Conservation (phyloP, 2,329 filamentous ascomycete species). For the Colletotrichum musicola region DNA sequence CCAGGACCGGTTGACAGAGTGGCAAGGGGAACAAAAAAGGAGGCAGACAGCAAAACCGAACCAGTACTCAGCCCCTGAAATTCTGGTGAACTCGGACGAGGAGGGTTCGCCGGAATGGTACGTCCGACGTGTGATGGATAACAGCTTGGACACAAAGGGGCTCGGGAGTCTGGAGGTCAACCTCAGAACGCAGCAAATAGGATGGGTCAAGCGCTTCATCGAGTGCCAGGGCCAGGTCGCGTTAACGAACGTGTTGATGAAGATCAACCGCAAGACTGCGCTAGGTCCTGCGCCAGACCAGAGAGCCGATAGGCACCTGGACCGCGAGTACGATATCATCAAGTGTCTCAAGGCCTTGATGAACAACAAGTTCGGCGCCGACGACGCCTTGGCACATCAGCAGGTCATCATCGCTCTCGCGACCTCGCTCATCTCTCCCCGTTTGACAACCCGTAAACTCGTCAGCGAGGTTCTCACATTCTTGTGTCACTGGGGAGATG, state of each 20-base stretch:
- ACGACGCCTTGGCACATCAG: slow-evolving; percentile 91
- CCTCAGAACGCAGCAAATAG: slow-evolving; percentile 94
- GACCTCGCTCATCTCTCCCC: slow-evolving; percentile 87
- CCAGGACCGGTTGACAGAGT: slow-evolving; percentile 93
- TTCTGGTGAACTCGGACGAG: slow-evolving; percentile 86
- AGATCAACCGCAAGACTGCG: slow-evolving; percentile 90
- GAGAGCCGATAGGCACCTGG: slow-evolving; percentile 80
- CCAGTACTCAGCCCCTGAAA: slow-evolving; percentile 76
- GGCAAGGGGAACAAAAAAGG: slow-evolving; percentile 94
- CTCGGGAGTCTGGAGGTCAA: slow-evolving; percentile 95
- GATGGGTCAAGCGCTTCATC: slow-evolving; percentile 96
- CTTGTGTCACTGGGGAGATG: slow-evolving; percentile 92
- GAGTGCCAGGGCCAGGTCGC: slow-evolving; percentile 98
- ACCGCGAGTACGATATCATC: slow-evolving; percentile 95
- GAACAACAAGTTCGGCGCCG: slow-evolving; percentile 99
- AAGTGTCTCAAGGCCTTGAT: slow-evolving; percentile 97
- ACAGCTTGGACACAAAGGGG: slow-evolving; percentile 90
- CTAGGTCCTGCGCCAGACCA: slow-evolving; percentile 73
- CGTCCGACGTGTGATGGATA: slow-evolving; percentile 96
- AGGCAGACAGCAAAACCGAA: slow-evolving; percentile 76
- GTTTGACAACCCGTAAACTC: slow-evolving; percentile 91
- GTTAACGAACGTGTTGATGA: slow-evolving; percentile 90
- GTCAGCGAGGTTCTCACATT: slow-evolving; percentile 98
- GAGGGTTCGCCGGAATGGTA: slow-evolving; percentile 99
- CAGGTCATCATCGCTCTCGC: slow-evolving; percentile 90